Base-by-base conservation (phyloP, 1,284 basidiomycete genomes). In the Trichosporon ovoides region DNA sequence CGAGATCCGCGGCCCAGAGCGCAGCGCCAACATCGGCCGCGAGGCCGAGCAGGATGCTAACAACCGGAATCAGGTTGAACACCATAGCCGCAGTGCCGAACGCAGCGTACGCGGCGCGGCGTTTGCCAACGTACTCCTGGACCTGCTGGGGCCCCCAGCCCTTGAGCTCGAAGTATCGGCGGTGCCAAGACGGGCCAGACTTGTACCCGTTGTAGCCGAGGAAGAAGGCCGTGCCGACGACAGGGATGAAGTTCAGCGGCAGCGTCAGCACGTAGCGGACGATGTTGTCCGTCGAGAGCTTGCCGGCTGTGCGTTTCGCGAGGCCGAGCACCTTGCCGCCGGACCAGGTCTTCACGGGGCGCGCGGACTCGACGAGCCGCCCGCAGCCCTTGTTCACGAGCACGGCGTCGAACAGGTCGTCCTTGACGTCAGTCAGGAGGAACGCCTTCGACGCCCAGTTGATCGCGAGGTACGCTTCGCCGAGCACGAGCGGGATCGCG, bases 111-210 rank as follows among this genome's bases (percentile, higher is more conserved):
- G 79, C 77, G 3, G 81, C 78, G 19, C 81, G 76, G 43, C 81
- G 78, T 46, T 73, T 60, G 31, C 77, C 69, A 59, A 82, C 77
- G 56, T 82, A 80, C 9, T 65, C 61, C 16, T 71, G 60, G 36
- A 71, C 67, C 59, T 73, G 68, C 10, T 66, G 59, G 60, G 75
- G 74, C 66, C 74, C 71, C 53, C 72, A 75, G 3, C 81, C 80
- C 72, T 87, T 87, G 55, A 87, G 79, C 72, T 86, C 82, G 76
- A 87, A 88, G 72, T 87, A 88, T 35, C 85, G 81, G 5, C 80
- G 71, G 70, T 87, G 86, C 73, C 82, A 85, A 7, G 79, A 74
- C 0, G 84, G 85, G 13, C 85, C 85, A 7, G 80, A 71, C 71
- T 83, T 83, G 53, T 69, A 69, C 20, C 75, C 76, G 60, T 77